phyloP scores from a whole-genome alignment of 2,329 filamentous ascomycete genomes.

The Fusarium sp. region DNA sequence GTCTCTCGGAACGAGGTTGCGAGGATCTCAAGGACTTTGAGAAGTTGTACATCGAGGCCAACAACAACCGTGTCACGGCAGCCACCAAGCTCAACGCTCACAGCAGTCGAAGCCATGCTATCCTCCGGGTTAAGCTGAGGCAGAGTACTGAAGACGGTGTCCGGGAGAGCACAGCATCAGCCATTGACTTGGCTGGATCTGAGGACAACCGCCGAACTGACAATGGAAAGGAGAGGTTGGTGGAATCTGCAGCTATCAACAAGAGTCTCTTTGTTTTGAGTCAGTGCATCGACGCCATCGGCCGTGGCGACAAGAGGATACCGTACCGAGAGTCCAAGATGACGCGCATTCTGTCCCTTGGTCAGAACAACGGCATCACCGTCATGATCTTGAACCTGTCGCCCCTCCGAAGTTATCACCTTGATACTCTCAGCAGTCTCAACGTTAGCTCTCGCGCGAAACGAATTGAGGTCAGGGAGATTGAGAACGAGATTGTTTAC shows the following conservation, averaged over 20 bases:
- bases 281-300: slow-evolving; percentile 96
- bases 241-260: slow-evolving; percentile 98
- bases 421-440: slow-evolving; percentile 92
- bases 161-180: slow-evolving; percentile 86
- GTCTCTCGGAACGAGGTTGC: slow-evolving; percentile 86
- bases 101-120: slow-evolving; percentile 90
- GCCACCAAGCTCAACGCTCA: slow-evolving; percentile 94
- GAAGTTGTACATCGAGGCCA: slow-evolving; percentile 89
- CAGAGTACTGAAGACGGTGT: slow-evolving; percentile 79
- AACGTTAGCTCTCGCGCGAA: slow-evolving; percentile 97
- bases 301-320: slow-evolving; percentile 80
- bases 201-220: slow-evolving; percentile 96
- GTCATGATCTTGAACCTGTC: slow-evolving; percentile 97
- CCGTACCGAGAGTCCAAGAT: slow-evolving; percentile 97
- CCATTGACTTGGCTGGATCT: slow-evolving; percentile 94
- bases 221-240: slow-evolving; percentile 90
- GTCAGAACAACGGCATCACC: slow-evolving; percentile 95
- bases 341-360: slow-evolving; percentile 92
- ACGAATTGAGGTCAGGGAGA: slow-evolving; percentile 94
- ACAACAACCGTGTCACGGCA: slow-evolving; percentile 90
- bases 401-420: slow-evolving; percentile 90
- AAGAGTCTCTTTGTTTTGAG: slow-evolving; percentile 96
- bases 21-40: slow-evolving; percentile 92
- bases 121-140: slow-evolving; percentile 89
- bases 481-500: slow-evolving; percentile 95